phyloP scores from a whole-genome alignment of 176 grass and related monocot species.

The Bonia amplexicaulis region DNA sequence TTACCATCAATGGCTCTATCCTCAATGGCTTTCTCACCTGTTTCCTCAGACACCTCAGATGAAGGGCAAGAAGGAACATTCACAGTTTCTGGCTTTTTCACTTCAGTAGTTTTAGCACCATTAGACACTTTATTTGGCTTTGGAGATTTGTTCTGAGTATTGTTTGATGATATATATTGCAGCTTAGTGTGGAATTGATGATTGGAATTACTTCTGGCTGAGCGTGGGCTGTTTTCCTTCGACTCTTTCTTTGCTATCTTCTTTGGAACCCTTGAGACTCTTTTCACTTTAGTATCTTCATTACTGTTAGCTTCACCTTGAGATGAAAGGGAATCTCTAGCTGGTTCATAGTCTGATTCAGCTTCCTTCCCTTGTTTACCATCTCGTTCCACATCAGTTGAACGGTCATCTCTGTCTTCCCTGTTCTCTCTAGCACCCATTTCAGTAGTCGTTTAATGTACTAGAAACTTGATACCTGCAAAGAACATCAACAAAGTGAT shows the following conservation, averaged over 20 bases:
- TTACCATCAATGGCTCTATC: constrained; percentile 23
- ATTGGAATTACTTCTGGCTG: constrained; percentile 40
- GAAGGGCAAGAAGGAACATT: constrained; percentile 48
- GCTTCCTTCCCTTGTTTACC: constrained; percentile 66
- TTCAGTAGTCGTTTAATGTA: constrained; percentile 5
- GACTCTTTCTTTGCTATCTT: constrained; percentile 66
- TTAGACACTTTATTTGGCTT: constrained; percentile 47
- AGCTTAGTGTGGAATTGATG: constrained; percentile 47
- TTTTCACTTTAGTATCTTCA: constrained; percentile 63
- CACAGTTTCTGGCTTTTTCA: constrained; percentile 35
- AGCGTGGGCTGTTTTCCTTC: constrained; percentile 39
- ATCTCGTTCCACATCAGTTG: constrained; percentile 47
- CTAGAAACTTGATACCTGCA: constrained; percentile 20
- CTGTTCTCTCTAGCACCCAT: constrained; percentile 85
- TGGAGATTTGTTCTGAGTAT: constrained; percentile 47
- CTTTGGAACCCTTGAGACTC: constrained; percentile 86
- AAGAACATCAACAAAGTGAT: background rate
- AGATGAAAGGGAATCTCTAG: constrained; percentile 73
- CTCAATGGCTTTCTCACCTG: constrained; percentile 38
- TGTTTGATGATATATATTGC: constrained; percentile 62
- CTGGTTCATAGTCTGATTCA: constrained; percentile 66
- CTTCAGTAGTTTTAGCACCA: constrained; percentile 39
- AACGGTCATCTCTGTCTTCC: constrained; percentile 51
- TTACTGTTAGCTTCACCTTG: constrained; percentile 58
- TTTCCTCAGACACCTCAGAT: constrained; percentile 64